phyloP scores from a whole-genome alignment of 2,329 filamentous ascomycete genomes.

The Chrysoporthe puriensis region DNA sequence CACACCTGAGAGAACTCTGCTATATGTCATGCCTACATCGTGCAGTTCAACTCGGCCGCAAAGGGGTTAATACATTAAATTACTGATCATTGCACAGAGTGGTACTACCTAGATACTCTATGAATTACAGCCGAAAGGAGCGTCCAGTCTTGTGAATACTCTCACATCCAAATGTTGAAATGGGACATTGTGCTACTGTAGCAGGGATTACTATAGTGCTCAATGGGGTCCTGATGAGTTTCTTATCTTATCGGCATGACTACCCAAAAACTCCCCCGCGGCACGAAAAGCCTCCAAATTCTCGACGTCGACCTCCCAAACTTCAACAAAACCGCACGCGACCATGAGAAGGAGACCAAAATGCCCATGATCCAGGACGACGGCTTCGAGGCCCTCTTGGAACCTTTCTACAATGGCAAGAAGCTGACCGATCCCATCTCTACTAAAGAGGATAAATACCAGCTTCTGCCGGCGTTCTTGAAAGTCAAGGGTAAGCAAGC shows the following conservation, averaged over 20 bases:
- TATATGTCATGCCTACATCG: not conserved
- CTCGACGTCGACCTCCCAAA: not conserved
- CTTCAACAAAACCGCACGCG: not conserved
- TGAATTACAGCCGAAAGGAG: not conserved
- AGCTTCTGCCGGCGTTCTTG: slow-evolving; percentile 93
- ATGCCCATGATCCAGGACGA: slow-evolving; percentile 60
- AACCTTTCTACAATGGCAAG: slow-evolving; percentile 71
- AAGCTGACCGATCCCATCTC: slow-evolving; percentile 68
- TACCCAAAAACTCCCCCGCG: slow-evolving; percentile 21
- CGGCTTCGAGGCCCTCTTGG: slow-evolving; percentile 67
- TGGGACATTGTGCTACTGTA: not conserved
- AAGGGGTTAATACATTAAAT: too few species aligned
- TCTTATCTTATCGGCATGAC: slow-evolving; percentile 27
- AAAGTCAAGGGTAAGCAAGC: slow-evolving; percentile 78
- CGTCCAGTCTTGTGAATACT: too few species aligned
- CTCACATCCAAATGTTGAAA: not conserved
- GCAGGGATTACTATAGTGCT: not conserved
- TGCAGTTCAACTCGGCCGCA: too few species aligned
- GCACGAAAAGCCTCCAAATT: slow-evolving; percentile 20
- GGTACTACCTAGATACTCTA: not conserved
- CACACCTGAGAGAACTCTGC: not conserved
- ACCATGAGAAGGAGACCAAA: slow-evolving; percentile 32
- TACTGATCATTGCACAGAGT: not conserved
- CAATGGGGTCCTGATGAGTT: not conserved
- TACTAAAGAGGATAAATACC: slow-evolving; percentile 86